Evolutionary conservation across 345 rosid species (phyloP).

Genomic region (Linum trigynum): DNA sequence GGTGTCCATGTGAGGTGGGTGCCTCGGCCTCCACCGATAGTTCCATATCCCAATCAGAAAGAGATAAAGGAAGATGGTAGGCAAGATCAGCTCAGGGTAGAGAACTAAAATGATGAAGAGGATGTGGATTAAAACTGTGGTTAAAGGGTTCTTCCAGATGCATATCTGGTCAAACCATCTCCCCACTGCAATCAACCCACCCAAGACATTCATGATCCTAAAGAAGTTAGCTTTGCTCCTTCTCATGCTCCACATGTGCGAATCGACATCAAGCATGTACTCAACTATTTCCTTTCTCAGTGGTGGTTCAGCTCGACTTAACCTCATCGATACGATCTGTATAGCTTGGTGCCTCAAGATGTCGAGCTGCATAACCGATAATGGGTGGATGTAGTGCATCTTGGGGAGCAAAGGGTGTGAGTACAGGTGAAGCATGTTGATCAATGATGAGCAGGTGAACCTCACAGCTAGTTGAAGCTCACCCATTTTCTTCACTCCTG

Average conservation of each 20-base stretch:
- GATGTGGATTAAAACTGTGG: conserved; percentile 1
- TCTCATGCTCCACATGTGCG: conserved; percentile 7
- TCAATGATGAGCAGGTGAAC: conserved; percentile 2
- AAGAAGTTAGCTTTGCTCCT: conserved; percentile 5
- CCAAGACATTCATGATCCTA: neutral
- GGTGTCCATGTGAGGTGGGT: conserved; percentile 6
- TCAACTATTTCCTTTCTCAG: neutral
- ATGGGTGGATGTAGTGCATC: conserved; percentile 7
- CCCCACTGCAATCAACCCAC: neutral
- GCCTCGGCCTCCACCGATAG: conserved; percentile 4
- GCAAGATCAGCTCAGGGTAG: neutral
- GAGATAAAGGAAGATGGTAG: neutral
- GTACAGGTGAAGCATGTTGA: conserved; percentile 4
- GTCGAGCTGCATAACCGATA: conserved; percentile 2
- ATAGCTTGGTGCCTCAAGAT: conserved; percentile 3
- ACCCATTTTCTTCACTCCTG: conserved; percentile 1
- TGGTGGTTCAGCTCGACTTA: neutral
- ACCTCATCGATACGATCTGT: conserved; percentile 2
- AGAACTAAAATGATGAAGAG: conserved; percentile 1
- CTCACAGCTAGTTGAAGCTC: conserved; percentile 1
- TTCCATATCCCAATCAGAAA: conserved; percentile 3
- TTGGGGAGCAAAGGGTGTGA: conserved; percentile 3
- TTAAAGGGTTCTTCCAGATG: conserved; percentile 4
- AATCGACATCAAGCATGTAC: conserved; percentile 2
- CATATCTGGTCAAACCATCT: conserved; percentile 1